Conservation (phyloP, 1,284 basidiomycete species). For the Pseudozyma tsukubaensis region DNA sequence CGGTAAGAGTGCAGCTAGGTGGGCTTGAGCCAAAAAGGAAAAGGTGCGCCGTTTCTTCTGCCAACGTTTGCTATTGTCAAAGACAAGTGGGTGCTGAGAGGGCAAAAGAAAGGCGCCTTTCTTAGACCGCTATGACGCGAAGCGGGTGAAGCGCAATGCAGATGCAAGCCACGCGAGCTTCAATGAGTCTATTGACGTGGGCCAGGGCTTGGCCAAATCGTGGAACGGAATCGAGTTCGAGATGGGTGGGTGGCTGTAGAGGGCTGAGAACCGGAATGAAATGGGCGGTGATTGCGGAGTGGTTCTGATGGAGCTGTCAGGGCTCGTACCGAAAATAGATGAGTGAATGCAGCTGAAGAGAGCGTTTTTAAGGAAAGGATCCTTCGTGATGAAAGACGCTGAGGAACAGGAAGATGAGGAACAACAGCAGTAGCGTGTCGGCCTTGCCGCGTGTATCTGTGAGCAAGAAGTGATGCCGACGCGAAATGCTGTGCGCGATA, state of each 20-base stretch:
- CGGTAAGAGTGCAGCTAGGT: no score
- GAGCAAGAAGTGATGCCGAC: no score
- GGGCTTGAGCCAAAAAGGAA: no score
- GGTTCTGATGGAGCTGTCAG: slow-evolving; percentile 3
- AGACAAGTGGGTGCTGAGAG: not conserved
- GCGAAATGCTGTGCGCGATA: no score
- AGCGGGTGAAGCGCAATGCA: not conserved
- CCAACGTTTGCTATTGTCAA: no score
- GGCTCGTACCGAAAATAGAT: not conserved
- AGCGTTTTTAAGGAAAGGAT: no score
- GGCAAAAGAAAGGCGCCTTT: not conserved
- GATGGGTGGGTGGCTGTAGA: slow-evolving; percentile 1
- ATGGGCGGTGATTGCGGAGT: not conserved
- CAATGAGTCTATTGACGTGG: not conserved
- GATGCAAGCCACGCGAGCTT: slow-evolving; percentile 3
- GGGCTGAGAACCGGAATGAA: slow-evolving; percentile 7
- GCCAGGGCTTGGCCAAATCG: not conserved
- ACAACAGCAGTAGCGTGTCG: no score
- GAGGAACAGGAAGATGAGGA: no score
- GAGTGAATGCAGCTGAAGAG: no score
- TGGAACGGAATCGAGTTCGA: not conserved
- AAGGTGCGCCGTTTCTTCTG: no score
- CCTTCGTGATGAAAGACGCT: no score
- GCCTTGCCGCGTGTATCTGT: no score
- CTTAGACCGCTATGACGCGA: not conserved